Conservation (phyloP, 805 yeast species). For the Lipomyces starkeyi region DNA sequence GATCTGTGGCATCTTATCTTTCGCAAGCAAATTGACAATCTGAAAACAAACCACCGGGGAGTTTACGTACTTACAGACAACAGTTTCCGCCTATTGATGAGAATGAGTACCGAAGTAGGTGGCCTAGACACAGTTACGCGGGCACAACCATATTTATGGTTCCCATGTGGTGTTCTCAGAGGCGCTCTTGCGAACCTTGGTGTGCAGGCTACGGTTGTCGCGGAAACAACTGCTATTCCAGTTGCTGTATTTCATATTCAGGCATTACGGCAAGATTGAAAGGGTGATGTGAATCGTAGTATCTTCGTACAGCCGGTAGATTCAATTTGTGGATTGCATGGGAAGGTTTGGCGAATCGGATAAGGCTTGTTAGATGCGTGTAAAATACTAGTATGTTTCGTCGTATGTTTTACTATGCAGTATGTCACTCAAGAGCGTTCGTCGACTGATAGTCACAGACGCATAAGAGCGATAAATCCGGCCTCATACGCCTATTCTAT, state of each 20-base stretch:
- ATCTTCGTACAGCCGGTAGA: neutral
- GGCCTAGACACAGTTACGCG: slow-evolving; percentile 44
- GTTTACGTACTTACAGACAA: slow-evolving; percentile 80
- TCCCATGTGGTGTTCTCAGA: slow-evolving; percentile 76
- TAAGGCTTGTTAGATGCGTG: neutral
- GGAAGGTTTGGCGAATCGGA: slow-evolving; percentile 1
- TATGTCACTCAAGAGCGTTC: neutral
- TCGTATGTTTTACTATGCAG: neutral
- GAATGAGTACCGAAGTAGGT: slow-evolving; percentile 51
- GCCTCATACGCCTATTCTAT: too few relatives aligned
- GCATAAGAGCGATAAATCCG: too few relatives aligned
- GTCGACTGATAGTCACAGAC: neutral
- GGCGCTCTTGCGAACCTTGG: slow-evolving; percentile 76
- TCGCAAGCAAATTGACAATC: slow-evolving; percentile 87
- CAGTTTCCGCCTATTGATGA: slow-evolving; percentile 59
- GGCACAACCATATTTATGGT: slow-evolving; percentile 61
- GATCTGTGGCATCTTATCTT: slow-evolving; percentile 86
- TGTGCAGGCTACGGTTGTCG: slow-evolving; percentile 65
- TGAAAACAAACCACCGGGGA: slow-evolving; percentile 89
- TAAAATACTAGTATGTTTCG: neutral
- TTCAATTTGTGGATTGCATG: neutral
- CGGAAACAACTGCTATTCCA: slow-evolving; percentile 68
- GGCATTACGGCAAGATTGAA: slow-evolving; percentile 46
- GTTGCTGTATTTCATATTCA: slow-evolving; percentile 75
- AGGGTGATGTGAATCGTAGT: neutral